phyloP scores from a whole-genome alignment of 805 yeast species.

The Candida coquimbonensis region DNA sequence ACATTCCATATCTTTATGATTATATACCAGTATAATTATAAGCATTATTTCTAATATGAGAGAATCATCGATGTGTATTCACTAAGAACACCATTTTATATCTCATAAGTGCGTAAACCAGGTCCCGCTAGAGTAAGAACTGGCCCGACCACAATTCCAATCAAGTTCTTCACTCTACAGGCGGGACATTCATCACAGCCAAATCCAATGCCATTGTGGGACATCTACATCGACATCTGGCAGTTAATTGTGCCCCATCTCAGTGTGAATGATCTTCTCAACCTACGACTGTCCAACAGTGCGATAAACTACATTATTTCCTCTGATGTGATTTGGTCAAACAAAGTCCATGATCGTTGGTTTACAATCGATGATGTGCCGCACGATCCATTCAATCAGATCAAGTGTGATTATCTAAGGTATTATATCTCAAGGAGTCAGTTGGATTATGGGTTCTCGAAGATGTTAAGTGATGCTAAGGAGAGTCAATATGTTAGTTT shows the following conservation, averaged over 20 bases:
- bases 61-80: background rate
- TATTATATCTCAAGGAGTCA: slow-evolving; percentile 6
- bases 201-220: slow-evolving; percentile 5
- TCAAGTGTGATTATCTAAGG: background rate
- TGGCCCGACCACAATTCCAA: too few relatives aligned
- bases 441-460: slow-evolving; percentile 1
- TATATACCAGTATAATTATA: too few relatives aligned
- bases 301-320: slow-evolving; percentile 1
- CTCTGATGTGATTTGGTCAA: slow-evolving; percentile 14
- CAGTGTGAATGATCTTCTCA: slow-evolving; percentile 9
- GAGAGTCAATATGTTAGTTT: background rate
- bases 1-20: too few relatives aligned
- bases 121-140: too few relatives aligned
- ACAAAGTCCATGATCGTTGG: slow-evolving; percentile 10
- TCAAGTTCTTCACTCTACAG: too few relatives aligned
- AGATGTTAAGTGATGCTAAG: background rate
- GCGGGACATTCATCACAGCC: too few relatives aligned
- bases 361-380: slow-evolving; percentile 9
- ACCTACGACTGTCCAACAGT: slow-evolving; percentile 6
- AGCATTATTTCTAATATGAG: too few relatives aligned
- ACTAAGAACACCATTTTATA: background rate
- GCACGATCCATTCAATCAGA: background rate
- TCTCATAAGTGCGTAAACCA: too few relatives aligned
- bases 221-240: slow-evolving; percentile 19
- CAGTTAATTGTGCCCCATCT: slow-evolving; percentile 1